Conservation (phyloP, 2,329 filamentous ascomycete species). For the Penicillium brevicompactum region DNA sequence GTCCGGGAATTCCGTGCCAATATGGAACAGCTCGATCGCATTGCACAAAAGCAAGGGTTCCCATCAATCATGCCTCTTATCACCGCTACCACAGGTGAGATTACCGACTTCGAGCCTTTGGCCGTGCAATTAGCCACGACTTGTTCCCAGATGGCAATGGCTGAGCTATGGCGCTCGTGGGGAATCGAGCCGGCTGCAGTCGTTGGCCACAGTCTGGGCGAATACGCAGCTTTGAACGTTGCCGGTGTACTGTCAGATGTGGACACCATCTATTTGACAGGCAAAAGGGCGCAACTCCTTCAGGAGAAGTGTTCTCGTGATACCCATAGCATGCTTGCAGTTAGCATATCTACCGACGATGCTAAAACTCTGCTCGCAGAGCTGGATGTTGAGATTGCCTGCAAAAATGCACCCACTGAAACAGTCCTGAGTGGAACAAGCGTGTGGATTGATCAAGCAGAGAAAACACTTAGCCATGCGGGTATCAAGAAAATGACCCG, state of each 20-base stretch:
- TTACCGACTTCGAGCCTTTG: too few relatives aligned
- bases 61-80: too few relatives aligned
- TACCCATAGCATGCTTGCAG: conserved; percentile 68
- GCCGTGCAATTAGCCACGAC: neutral
- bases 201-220: conserved; percentile 19
- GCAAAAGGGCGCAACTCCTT: conserved; percentile 57
- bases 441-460: conserved; percentile 60
- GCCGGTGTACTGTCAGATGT: conserved; percentile 37
- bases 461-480: conserved; percentile 50
- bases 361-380: conserved; percentile 41
- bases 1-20: too few relatives aligned
- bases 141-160: conserved; percentile 14
- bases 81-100: too few relatives aligned
- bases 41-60: too few relatives aligned
- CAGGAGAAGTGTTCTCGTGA: conserved; percentile 62
- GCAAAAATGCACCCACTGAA: conserved; percentile 74
- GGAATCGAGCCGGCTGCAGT: conserved; percentile 25
- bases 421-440: conserved; percentile 70
- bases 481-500: conserved; percentile 58
- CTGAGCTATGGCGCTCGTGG: conserved; percentile 17
- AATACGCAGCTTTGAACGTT: conserved; percentile 26
- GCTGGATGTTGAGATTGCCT: conserved; percentile 59
- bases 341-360: conserved; percentile 40
- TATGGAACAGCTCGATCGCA: too few relatives aligned
- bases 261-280: conserved; percentile 65